Evolutionary conservation across 345 rosid genomes (phyloP), one percentile per base, ranked within the genome.

Genomic region (Bretschneidera sinensis): DNA sequence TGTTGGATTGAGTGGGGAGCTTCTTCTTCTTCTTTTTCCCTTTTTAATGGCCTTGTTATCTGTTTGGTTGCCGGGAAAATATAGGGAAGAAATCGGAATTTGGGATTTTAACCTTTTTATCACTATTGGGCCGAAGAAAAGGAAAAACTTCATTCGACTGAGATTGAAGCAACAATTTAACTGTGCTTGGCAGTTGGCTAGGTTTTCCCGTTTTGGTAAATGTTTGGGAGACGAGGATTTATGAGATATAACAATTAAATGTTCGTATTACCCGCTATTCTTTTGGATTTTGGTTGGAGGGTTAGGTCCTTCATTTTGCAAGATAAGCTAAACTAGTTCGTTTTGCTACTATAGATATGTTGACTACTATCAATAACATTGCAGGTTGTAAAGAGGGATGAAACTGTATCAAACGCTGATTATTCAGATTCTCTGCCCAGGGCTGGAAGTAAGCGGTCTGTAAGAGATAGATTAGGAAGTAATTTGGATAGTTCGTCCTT

Each of bases 301-400:
- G 10, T 4, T 14, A 5, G 10, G 15, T 39, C 2, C 15, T 9
- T 39, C 15, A 5, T 5, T 39, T 39, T 39, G 10, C 45, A 5
- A 7, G 15, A 39, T 39, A 7, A 39, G 15, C 45, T 7, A 39
- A 4, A 39, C 11, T 39, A 1, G 6, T 24, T 25, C 17, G 11
- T 55, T 6, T 18, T 48, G 10, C 52, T 2, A 20, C 52, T 20
- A 48, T 48, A n/a, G 21, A 50, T 22, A 13, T 39, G 1, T 39
- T 5, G 45, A 28, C 33, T 28, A 28, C 3, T 28, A 28, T 8
- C 33, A 2, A 28, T 28, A 28, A 39, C 11, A 48, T 61, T 69
- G 47, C 82, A 94, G 99, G 97, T 90, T 56, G 92, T 94, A 60
- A 94, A 81, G 83, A 80, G 89, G 76, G 74, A 76, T 45, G 84